Evolutionary conservation across 441 rosid genomes (phyloP), one percentile per base, ranked within the genome.

Genomic region (Croton setiger): DNA sequence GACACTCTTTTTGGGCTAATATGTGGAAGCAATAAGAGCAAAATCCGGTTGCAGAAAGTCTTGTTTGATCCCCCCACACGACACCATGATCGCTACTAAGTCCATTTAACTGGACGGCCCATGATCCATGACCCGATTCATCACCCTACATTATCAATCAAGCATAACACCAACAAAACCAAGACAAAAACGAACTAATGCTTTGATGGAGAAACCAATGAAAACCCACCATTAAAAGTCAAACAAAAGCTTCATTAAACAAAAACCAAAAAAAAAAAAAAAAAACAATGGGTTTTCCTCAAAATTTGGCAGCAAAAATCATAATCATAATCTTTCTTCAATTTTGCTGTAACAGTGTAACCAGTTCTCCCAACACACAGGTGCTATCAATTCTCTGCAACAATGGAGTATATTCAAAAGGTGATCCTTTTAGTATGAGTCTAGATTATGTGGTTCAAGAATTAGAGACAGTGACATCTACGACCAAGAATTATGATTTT

Each of bases 401-500:
- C 70, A 27, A 65, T 1, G 74, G 59, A 33, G 68, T 51, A 49
- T 85, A 81, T 73, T 72, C 88, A 0, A 63, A 36, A 8, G 85
- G 86, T 0, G 85, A 83, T 56, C 89, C 87, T 10, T 87, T 85
- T 57, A 71, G 43, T 4, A 41, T 10, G 4, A 87, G 87, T 63
- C 71, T 85, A n/a, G 70, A 41, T n/a, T 80, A 67, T 43, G 78
- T 83, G 62, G 20, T 82, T 33, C 66, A 64, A 14, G 89, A 85
- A 7, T 56, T 83, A 36, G 72, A 73, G 69, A 59, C 48, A 1
- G 65, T 3, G 17, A 80, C 84, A 37, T 74, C 87, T 0, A 52
- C 74, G 1, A 58, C 62, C 47, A 72, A 60, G 59, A 80, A 67
- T 15, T 74, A 74, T 66, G 79, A 82, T 65, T 83, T 67, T 77